Base-by-base conservation (phyloP, 345 rosid genomes). In the Streptanthus diversifolius region DNA sequence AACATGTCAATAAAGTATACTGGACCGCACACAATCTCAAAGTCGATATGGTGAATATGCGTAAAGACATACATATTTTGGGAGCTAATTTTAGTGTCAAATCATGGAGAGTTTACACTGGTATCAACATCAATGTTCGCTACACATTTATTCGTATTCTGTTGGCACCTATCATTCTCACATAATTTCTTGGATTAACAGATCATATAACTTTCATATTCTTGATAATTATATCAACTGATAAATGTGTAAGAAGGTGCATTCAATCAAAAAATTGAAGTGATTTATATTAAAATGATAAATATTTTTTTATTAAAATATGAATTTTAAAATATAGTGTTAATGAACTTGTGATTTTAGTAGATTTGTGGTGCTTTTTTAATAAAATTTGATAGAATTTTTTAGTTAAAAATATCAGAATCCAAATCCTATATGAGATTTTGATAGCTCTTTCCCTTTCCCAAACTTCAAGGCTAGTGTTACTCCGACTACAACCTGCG, bases 391-490 rank as follows among this genome's bases (percentile, higher is more conserved):
- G n/a, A n/a, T n/a, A n/a, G n/a, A n/a, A n/a, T n/a, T n/a, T n/a
- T n/a, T n/a, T n/a, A n/a, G n/a, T n/a, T n/a, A n/a, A n/a, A n/a
- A n/a, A n/a, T n/a, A n/a, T n/a, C n/a, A n/a, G n/a, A n/a, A n/a
- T n/a, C n/a, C n/a, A n/a, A n/a, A n/a, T n/a, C n/a, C n/a, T n/a
- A n/a, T n/a, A n/a, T n/a, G n/a, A n/a, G n/a, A n/a, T 66, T 78
- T 77, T 0, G 96, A 52, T 3, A 90, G 84, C 14, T 30, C 44
- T 47, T 71, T 67, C 32, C 89, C 96, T 73, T 90, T 76, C 17
- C 98, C 98, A 53, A 92, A 84, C 44, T 82, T 80, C 30, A 86
- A 40, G 7, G 90, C 96, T 79, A 90, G 71, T 39, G 88, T 84
- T 55, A 89, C 44, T 11, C 90, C 86, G 58, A 87, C 77, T 14